phyloP scores from a whole-genome alignment of 768 basidiomycete species.

The Termitomyces sp. region DNA sequence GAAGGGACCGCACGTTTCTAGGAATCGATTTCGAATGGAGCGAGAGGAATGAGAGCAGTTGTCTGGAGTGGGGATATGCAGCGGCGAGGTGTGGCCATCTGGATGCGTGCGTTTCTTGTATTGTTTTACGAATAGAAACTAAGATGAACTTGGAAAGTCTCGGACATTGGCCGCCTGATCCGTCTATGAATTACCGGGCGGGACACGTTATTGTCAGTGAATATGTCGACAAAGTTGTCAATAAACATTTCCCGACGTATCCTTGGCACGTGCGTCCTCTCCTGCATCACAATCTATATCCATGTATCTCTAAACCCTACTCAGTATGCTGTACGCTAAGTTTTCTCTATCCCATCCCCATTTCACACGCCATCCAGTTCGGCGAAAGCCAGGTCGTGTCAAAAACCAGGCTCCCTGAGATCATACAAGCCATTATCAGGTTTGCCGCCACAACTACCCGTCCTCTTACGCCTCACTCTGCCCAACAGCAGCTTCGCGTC shows the following conservation, averaged over 20 bases:
- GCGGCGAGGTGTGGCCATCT: slow-evolving; percentile 70
- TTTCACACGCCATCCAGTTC: slow-evolving; percentile 41
- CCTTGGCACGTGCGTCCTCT: slow-evolving; percentile 62
- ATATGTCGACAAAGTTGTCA: slow-evolving; percentile 56
- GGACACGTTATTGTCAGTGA: slow-evolving; percentile 75
- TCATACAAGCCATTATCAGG: slow-evolving; percentile 73
- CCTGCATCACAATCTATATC: background rate
- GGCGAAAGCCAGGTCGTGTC: slow-evolving; percentile 68
- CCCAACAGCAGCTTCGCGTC: slow-evolving; percentile 56
- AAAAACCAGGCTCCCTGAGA: slow-evolving; percentile 62
- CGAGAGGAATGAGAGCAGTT: slow-evolving; percentile 62
- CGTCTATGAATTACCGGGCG: slow-evolving; percentile 66
- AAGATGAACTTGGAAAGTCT: slow-evolving; percentile 27
- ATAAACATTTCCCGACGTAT: slow-evolving; percentile 57
- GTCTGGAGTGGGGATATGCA: slow-evolving; percentile 80
- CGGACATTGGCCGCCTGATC: slow-evolving; percentile 72
- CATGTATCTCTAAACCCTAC: background rate
- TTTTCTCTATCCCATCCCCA: background rate
- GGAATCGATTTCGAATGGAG: slow-evolving; percentile 72
- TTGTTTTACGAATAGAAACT: background rate
- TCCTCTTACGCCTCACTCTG: background rate
- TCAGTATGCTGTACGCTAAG: slow-evolving; percentile 61
- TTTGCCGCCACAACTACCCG: slow-evolving; percentile 16
- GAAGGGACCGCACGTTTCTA: slow-evolving; percentile 67
- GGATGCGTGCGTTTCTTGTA: slow-evolving; percentile 39